phyloP scores from a whole-genome alignment of 1,284 basidiomycete species.

The Phellopilus nigrolimitatus region DNA sequence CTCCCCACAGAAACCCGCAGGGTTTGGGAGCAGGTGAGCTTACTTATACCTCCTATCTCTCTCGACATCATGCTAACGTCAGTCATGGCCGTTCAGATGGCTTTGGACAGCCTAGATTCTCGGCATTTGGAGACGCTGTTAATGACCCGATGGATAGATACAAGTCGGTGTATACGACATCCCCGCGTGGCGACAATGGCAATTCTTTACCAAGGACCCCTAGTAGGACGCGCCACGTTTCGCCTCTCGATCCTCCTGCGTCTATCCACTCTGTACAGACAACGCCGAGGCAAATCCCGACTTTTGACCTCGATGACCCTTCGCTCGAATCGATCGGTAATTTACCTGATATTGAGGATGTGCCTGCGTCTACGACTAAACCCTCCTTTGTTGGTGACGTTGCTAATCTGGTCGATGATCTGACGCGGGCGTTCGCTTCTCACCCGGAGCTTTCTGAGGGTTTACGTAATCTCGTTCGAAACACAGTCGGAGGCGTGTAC shows the following conservation, averaged over 20 bases:
- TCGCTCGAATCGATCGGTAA: constrained; percentile 1
- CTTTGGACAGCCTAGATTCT: background rate
- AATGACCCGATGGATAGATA: constrained; percentile 2
- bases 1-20: background rate
- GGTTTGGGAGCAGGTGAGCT: background rate
- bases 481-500: constrained; percentile 59
- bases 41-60: background rate
- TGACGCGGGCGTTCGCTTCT: constrained; percentile 47
- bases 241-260: background rate
- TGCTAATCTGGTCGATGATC: constrained; percentile 49
- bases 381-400: constrained; percentile 58
- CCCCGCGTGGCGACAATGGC: constrained; percentile 7
- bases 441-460: constrained; percentile 70
- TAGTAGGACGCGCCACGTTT: background rate
- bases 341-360: constrained; percentile 23
- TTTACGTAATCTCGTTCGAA: constrained; percentile 55
- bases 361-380: constrained; percentile 42
- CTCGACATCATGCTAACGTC: too few relatives aligned
- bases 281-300: background rate
- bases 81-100: too few relatives aligned
- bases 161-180: constrained; percentile 2
- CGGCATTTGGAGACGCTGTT: background rate
- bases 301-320: background rate
- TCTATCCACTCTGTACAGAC: constrained; percentile 2
- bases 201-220: constrained; percentile 6